Evolutionary conservation across 2,329 filamentous ascomycete species (phyloP).

Genomic region (Tolypocladium ovalisporum): DNA sequence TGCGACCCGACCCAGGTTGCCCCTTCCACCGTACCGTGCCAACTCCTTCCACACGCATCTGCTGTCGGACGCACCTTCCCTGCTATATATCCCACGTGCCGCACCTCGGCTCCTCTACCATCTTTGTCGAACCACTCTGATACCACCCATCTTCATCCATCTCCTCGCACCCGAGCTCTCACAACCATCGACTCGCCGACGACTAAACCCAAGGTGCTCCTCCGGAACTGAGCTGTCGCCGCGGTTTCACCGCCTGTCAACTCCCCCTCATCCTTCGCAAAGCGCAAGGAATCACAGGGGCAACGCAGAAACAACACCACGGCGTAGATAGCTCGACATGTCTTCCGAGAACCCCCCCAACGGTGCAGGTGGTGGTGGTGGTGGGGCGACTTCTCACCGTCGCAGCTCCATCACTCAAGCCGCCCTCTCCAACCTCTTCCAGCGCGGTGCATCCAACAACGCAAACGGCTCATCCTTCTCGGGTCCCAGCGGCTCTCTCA

Average conservation of each 20-base stretch:
- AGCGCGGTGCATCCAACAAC: conserved; percentile 41
- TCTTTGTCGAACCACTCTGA: conserved; percentile 15
- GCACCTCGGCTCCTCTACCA: conserved; percentile 3
- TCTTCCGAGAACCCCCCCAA: conserved; percentile 23
- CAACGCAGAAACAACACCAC: neutral
- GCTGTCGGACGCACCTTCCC: conserved; percentile 2
- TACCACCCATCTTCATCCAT: conserved; percentile 10
- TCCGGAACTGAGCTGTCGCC: neutral
- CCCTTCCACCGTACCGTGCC: neutral
- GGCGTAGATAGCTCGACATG: conserved; percentile 12
- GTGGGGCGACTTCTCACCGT: conserved; percentile 30
- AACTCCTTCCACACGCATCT: neutral
- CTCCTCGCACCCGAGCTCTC: neutral
- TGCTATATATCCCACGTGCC: conserved; percentile 14
- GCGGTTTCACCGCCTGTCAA: neutral
- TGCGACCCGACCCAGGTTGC: neutral
- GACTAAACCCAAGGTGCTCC: neutral
- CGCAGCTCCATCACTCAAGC: conserved; percentile 47
- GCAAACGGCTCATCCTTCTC: conserved; percentile 33
- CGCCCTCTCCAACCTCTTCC: conserved; percentile 48
- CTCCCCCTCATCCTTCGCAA: neutral
- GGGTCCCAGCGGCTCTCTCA: conserved; percentile 24
- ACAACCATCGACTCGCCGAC: neutral
- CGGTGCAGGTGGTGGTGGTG: conserved; percentile 17
- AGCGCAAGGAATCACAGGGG: neutral